These are phyloP conservation scores for Botrytis galanthina DNA, from an alignment of 2,329 filamentous ascomycete genomes.

Conservation along the genomic window DNA sequence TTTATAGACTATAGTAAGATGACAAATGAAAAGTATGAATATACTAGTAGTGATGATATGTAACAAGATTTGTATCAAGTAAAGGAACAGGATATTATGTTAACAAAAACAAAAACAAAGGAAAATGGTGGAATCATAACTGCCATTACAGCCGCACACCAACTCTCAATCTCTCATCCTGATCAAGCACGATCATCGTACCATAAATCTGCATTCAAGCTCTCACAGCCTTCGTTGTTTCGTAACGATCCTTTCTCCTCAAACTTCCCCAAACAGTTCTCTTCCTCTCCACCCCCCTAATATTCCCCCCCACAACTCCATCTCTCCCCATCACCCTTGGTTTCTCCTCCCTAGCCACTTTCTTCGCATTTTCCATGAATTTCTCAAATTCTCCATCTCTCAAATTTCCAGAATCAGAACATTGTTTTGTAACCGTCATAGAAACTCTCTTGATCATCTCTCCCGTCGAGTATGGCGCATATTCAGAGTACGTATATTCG, in stretches of 20 bases:
- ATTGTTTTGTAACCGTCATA: neutral
- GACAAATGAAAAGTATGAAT: neutral
- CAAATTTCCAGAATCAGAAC: neutral
- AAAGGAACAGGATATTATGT: slow-evolving; percentile 3
- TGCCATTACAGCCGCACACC: neutral
- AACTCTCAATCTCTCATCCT: neutral
- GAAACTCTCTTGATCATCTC: neutral
- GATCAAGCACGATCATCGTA: neutral
- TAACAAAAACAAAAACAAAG: neutral
- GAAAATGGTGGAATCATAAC: neutral
- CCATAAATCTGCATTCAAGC: neutral
- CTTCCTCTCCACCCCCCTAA: neutral
- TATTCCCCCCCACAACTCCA: neutral
- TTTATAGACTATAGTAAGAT: neutral
- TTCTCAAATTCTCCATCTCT: neutral
- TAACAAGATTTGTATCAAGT: neutral
- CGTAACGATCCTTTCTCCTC: neutral
- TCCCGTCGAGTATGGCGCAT: neutral
- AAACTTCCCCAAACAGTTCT: neutral
- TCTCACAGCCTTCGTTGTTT: neutral
- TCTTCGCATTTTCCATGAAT: neutral
- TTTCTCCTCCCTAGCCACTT: neutral
- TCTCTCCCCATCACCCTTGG: neutral
- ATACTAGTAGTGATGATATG: neutral
- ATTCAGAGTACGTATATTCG: neutral